These are phyloP conservation scores for Leishmania aethiopica DNA, from an alignment of 208 protist genomes.

Conservation along the genomic window DNA sequence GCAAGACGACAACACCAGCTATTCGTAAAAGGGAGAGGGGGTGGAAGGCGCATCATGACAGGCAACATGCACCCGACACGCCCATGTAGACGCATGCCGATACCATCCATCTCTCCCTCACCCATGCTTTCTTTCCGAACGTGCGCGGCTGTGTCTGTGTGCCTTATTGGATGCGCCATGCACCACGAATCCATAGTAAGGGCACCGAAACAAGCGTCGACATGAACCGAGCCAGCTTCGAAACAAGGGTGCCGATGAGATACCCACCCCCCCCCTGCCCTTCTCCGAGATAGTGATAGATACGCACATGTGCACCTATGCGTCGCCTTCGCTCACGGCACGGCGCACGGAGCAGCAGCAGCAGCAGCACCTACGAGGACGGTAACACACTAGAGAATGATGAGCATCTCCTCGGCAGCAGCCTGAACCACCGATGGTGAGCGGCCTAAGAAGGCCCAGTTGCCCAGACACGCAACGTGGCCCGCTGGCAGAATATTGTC, in stretches of 20 bases:
- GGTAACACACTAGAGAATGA: constrained; percentile 23
- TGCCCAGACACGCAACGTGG: constrained; percentile 60
- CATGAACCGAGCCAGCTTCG: neutral
- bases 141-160: neutral
- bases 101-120: neutral
- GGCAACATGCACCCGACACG: neutral
- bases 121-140: neutral
- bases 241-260: neutral
- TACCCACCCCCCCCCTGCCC: neutral
- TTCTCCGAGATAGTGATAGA: neutral
- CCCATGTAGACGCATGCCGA: neutral
- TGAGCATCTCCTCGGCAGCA: constrained; percentile 52
- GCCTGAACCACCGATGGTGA: constrained; percentile 48
- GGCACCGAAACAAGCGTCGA: neutral
- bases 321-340: neutral
- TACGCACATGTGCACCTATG: neutral
- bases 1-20: neutral
- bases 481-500: constrained; percentile 44
- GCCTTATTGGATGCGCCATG: neutral
- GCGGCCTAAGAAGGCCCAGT: constrained; percentile 33
- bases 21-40: neutral
- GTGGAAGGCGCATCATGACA: neutral
- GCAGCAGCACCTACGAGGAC: too few relatives aligned
- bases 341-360: neutral
- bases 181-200: neutral